Percentiles rank a stretch among this genome's conserved stretches.
Conservation (phyloP, 495 filamentous ascomycete genomes). For the Umbilicaria muhlenbergii region DNA sequence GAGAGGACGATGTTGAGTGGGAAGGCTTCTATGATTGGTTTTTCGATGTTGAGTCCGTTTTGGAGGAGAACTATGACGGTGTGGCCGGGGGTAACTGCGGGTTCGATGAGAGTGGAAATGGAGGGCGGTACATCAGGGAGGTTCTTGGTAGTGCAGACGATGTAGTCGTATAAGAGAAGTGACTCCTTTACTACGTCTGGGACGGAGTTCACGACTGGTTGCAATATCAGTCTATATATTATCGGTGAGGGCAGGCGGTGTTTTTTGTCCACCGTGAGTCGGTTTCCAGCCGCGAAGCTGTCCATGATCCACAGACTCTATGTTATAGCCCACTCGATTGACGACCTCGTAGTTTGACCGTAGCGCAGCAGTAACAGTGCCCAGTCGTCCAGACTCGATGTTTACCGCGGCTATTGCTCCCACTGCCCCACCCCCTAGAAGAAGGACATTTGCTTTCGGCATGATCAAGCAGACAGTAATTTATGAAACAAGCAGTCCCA, state of each 20-base stretch:
- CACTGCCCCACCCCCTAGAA: too few species aligned
- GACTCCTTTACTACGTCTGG: too few species aligned
- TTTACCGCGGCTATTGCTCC: slow-evolving; percentile 10
- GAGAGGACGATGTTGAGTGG: slow-evolving; percentile 35
- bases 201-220: too few species aligned
- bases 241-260: too few species aligned
- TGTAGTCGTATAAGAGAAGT: slow-evolving; percentile 33
- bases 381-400: slow-evolving; percentile 11
- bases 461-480: neutral
- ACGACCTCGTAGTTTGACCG: slow-evolving; percentile 22
- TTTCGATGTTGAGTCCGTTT: slow-evolving; percentile 50
- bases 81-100: slow-evolving; percentile 31
- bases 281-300: slow-evolving; percentile 17
- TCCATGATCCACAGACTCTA: slow-evolving; percentile 22
- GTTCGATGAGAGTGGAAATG: slow-evolving; percentile 23
- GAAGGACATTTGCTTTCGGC: neutral
- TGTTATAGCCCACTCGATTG: slow-evolving; percentile 12
- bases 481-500: too few species aligned
- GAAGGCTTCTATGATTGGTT: slow-evolving; percentile 32
- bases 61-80: slow-evolving; percentile 43
- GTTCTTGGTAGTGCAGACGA: slow-evolving; percentile 44
- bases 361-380: too few species aligned
- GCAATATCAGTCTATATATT: neutral
- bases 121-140: slow-evolving; percentile 31
- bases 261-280: too few species aligned